Evolutionary conservation across 2,329 filamentous ascomycete genomes (phyloP).

Genomic region (Aspergillus thermomutatus): DNA sequence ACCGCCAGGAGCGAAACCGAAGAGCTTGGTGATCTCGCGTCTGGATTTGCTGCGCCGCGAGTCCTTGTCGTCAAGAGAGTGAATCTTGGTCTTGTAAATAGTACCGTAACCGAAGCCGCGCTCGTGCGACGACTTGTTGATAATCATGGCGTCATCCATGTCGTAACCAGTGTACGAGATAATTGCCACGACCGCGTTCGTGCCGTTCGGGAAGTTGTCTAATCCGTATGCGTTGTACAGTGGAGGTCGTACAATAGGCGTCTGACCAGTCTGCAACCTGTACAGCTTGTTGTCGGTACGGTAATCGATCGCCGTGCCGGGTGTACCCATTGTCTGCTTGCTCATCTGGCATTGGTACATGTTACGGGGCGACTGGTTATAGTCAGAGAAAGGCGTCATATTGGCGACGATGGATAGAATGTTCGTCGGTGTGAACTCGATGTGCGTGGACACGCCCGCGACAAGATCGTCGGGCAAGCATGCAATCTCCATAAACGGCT

Average conservation of each 20-base stretch:
- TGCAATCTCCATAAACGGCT: slow-evolving; percentile 97
- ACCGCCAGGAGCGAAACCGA: slow-evolving; percentile 81
- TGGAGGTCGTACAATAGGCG: slow-evolving; percentile 85
- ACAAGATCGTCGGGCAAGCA: slow-evolving; percentile 83
- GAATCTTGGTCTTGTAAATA: slow-evolving; percentile 96
- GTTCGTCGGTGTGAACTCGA: slow-evolving; percentile 91
- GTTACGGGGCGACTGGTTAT: slow-evolving; percentile 97
- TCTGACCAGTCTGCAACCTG: slow-evolving; percentile 90
- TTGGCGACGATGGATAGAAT: slow-evolving; percentile 97
- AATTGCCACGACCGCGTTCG: slow-evolving; percentile 92
- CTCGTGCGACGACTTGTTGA: slow-evolving; percentile 96
- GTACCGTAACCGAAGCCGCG: slow-evolving; percentile 93
- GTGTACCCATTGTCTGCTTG: slow-evolving; percentile 98
- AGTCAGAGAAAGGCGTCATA: slow-evolving; percentile 98
- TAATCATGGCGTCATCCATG: slow-evolving; percentile 99
- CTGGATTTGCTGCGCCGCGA: slow-evolving; percentile 62
- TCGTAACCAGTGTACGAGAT: slow-evolving; percentile 99
- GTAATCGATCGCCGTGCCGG: slow-evolving; percentile 76
- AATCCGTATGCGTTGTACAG: slow-evolving; percentile 95
- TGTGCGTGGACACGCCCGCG: slow-evolving; percentile 86
- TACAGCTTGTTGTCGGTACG: slow-evolving; percentile 98
- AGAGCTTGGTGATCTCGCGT: slow-evolving; percentile 73
- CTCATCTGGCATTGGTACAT: slow-evolving; percentile 99
- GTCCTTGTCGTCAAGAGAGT: slow-evolving; percentile 75
- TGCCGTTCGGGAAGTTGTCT: slow-evolving; percentile 97